Percentiles rank a stretch among this genome's conserved stretches.
Evolutionary conservation across 2,329 filamentous ascomycete species (phyloP).

Genomic region (Graphium sp.): DNA sequence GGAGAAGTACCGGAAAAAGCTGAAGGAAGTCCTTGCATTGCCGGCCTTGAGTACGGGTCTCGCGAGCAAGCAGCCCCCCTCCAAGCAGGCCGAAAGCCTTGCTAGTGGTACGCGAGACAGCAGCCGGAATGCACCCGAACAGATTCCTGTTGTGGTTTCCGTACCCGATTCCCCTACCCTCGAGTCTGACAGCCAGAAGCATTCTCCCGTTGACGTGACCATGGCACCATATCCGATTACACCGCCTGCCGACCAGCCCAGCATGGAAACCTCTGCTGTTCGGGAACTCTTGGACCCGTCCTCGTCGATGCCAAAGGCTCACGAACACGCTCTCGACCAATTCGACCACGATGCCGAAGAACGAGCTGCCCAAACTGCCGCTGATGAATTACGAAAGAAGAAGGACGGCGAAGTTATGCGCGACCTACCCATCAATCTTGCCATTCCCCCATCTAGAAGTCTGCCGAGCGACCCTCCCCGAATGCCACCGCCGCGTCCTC

Average conservation of each 20-base stretch:
- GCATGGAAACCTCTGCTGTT: slow-evolving; percentile 23
- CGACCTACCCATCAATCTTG: slow-evolving; percentile 31
- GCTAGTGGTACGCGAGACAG: background rate
- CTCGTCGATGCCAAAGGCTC: slow-evolving; percentile 41
- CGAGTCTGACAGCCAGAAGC: slow-evolving; percentile 31
- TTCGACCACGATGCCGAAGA: slow-evolving; percentile 39
- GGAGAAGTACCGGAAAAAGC: slow-evolving; percentile 77
- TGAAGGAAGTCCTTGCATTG: slow-evolving; percentile 53
- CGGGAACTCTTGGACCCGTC: slow-evolving; percentile 35
- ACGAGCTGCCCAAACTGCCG: slow-evolving; percentile 18
- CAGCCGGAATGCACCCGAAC: too few relatives aligned
- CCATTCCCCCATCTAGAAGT: slow-evolving; percentile 38
- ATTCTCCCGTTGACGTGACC: slow-evolving; percentile 41
- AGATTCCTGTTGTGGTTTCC: too few relatives aligned
- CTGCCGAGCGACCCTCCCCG: slow-evolving; percentile 33
- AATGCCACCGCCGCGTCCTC: slow-evolving; percentile 33
- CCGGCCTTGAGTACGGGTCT: slow-evolving; percentile 7
- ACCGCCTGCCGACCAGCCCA: slow-evolving; percentile 35
- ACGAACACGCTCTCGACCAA: slow-evolving; percentile 39
- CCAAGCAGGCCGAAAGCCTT: background rate
- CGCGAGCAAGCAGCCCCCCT: background rate
- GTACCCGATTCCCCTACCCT: slow-evolving; percentile 28
- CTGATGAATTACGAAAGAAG: slow-evolving; percentile 25
- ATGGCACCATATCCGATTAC: slow-evolving; percentile 50
- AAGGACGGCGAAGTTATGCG: slow-evolving; percentile 21